These are phyloP conservation scores for Pseudogymnoascus pannorum DNA, from an alignment of 2,329 filamentous ascomycete genomes.

Conservation along the genomic window DNA sequence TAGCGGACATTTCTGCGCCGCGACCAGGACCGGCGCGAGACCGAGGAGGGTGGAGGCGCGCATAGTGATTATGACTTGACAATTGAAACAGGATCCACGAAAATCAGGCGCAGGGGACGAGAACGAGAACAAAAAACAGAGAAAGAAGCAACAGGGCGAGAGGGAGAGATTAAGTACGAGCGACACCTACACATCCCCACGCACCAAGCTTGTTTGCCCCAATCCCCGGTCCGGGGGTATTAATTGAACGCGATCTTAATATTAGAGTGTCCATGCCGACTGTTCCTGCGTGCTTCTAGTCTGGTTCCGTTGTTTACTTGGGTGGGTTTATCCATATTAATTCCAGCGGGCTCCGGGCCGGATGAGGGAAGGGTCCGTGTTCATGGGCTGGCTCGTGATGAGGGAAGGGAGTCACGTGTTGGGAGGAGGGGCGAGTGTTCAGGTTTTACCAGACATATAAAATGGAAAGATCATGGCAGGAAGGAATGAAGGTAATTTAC, in stretches of 20 bases:
- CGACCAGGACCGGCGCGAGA: slow-evolving; percentile 12
- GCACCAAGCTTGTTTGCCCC: neutral
- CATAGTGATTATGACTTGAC: neutral
- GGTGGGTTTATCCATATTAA: neutral
- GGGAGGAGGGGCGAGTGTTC: no score
- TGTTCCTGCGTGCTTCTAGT: neutral
- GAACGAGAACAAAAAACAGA: neutral
- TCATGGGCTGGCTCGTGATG: neutral
- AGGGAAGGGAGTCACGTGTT: neutral
- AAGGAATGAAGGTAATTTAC: neutral
- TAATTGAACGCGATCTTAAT: neutral
- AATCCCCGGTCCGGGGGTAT: neutral
- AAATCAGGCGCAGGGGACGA: neutral
- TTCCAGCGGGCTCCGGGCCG: neutral
- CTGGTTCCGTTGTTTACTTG: neutral
- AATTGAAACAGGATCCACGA: neutral
- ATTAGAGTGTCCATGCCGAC: neutral
- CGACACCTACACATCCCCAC: neutral
- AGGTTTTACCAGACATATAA: neutral
- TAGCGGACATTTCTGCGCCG: slow-evolving; percentile 31
- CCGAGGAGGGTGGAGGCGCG: slow-evolving; percentile 10
- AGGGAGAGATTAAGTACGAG: neutral
- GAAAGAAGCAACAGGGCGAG: no score
- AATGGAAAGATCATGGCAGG: neutral
- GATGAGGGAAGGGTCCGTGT: neutral